Conservation (phyloP, 139 green algal genomes). For the Yamagishiella unicocca region DNA sequence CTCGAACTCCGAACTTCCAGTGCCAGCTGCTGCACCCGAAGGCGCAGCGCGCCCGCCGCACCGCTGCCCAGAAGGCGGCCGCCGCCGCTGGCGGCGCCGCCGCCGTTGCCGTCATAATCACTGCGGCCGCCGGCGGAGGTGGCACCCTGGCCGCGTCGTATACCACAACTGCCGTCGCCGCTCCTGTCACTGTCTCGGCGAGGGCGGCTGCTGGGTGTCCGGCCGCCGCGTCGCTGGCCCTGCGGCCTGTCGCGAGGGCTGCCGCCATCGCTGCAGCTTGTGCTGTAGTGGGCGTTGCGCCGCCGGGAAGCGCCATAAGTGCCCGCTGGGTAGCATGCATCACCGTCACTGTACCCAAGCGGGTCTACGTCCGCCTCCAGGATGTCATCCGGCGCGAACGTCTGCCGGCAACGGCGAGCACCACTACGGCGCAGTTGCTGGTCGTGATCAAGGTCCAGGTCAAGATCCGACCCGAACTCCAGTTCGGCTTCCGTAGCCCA, state of each 20-base stretch:
- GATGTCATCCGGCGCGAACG: neutral
- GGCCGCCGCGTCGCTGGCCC: neutral
- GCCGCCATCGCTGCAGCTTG: neutral
- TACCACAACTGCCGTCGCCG: neutral
- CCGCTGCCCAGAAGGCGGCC: too few species aligned
- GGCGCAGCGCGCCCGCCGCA: neutral
- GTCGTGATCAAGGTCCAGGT: neutral
- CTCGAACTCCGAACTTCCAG: neutral
- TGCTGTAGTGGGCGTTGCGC: neutral
- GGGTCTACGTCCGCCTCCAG: neutral
- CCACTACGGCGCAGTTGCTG: neutral
- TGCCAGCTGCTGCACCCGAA: constrained; percentile 22
- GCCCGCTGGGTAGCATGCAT: neutral
- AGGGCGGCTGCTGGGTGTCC: neutral
- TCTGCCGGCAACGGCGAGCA: neutral
- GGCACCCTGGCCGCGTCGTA: too few species aligned
- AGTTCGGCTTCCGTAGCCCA: neutral
- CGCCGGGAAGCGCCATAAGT: neutral
- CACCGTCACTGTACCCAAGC: neutral
- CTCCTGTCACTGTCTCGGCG: neutral
- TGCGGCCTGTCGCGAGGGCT: neutral
- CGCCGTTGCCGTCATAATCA: neutral
- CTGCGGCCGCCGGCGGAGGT: too few species aligned
- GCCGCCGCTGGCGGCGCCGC: neutral
- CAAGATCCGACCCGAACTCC: neutral